Evolutionary conservation across 2,329 filamentous ascomycete species (phyloP), one percentile per base, ranked within the genome.

Genomic region (Tolypocladium ovalisporum): DNA sequence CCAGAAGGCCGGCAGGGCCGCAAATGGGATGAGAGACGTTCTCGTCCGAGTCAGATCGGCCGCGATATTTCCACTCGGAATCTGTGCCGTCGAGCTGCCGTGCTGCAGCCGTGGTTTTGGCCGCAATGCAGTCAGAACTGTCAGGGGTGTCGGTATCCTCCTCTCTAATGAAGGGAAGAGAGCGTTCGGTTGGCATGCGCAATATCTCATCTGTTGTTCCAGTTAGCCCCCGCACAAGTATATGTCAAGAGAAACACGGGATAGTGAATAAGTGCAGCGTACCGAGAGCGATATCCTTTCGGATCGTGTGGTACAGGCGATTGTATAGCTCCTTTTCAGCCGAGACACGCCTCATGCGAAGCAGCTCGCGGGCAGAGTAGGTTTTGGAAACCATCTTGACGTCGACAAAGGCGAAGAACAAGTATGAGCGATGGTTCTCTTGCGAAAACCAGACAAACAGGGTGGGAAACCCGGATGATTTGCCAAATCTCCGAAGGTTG

Each of bases 1-100:
- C 78, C 40, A 68, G 70, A 37, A 80, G 68, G 10, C 76, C 80
- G 24, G 75, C 68, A 13, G 83, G 83, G 27, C 82, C 82, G 54
- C 78, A 71, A 39, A 83, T 71, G 8, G 81, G 80, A 52, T 79
- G 78, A 47, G 66, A 70, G 49, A 70, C 68, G 22, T 67, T 64
- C n/a, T 73, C 63, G 60, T 80, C 75, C 1, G 73, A 73, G 22
- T 73, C 73, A 54, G 70, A 73, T 56, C 79, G 71, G 54, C 78
- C 75, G 40, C 73, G 70, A 59, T 79, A 81, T 56, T 72, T 73
- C 71, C 71, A 74, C 54, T 76, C 74, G 1, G 68, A 70, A 56
- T 73, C 73, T 52, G 73, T 75, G 27, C 73, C 73, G 55, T 76
- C 73, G 17, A 71, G 65, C 54, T 71, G 73, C 32, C 63, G 68